A percentile compares a stretch with the other conserved stretches of the same genome.
Conservation (phyloP, 495 filamentous ascomycete species). For the Aspergillus asperescens region DNA sequence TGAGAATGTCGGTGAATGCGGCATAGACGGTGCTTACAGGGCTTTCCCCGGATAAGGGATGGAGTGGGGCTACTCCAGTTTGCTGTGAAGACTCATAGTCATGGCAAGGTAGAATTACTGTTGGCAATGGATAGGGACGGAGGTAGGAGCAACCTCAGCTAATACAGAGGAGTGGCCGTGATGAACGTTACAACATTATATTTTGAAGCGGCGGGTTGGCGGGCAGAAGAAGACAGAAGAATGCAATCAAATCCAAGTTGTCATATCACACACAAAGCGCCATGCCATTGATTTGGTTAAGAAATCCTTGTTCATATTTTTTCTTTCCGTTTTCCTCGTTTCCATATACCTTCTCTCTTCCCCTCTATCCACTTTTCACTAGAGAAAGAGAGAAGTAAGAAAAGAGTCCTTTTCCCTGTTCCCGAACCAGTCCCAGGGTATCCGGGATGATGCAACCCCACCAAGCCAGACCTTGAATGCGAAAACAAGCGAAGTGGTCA, state of each 20-base stretch:
- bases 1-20: neutral
- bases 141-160: too few relatives aligned
- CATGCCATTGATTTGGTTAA: constrained; percentile 27
- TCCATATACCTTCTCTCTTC: constrained; percentile 9
- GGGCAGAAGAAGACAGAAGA: constrained; percentile 16
- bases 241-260: constrained; percentile 11
- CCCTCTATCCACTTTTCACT: constrained; percentile 12
- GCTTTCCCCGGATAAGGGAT: too few relatives aligned
- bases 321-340: constrained; percentile 15
- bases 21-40: too few relatives aligned
- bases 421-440: constrained; percentile 19
- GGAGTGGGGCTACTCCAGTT: too few relatives aligned
- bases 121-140: too few relatives aligned
- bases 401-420: constrained; percentile 13
- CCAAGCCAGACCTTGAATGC: constrained; percentile 18
- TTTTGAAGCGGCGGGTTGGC: constrained; percentile 17
- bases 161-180: too few relatives aligned
- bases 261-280: constrained; percentile 31
- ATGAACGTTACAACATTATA: constrained; percentile 12
- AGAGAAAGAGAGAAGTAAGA: constrained; percentile 14
- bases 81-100: too few relatives aligned
- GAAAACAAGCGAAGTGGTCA: constrained; percentile 18
- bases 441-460: constrained; percentile 24
- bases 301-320: constrained; percentile 22
- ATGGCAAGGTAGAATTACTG: too few relatives aligned